A percentile compares a stretch with the other conserved stretches of the same genome.
These are phyloP conservation scores for Auricularia heimuer DNA, from an alignment of 768 basidiomycete genomes.

Conservation along the genomic window DNA sequence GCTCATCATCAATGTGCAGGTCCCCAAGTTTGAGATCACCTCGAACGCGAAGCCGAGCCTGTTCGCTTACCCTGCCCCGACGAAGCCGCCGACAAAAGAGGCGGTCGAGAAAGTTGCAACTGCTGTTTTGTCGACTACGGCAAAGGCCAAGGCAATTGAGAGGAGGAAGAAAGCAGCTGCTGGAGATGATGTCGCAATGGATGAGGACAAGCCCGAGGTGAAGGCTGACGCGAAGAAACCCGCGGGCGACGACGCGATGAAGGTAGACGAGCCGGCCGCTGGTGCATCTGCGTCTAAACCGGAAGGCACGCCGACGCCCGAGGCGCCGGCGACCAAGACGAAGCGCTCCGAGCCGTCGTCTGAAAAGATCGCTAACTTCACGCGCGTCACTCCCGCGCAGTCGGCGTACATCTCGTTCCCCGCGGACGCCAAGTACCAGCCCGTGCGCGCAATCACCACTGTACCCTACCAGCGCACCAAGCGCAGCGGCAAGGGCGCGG, in stretches of 20 bases:
- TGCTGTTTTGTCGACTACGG: slow-evolving; percentile 93
- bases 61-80: slow-evolving; percentile 83
- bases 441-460: slow-evolving; percentile 71
- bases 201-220: slow-evolving; percentile 45
- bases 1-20: slow-evolving; percentile 30
- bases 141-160: slow-evolving; percentile 91
- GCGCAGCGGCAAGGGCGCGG: slow-evolving; percentile 14
- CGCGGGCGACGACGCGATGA: slow-evolving; percentile 57
- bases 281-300: slow-evolving; percentile 20
- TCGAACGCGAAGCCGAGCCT: slow-evolving; percentile 86
- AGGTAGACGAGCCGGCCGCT: slow-evolving; percentile 41
- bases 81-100: slow-evolving; percentile 88
- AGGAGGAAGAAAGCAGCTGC: slow-evolving; percentile 79
- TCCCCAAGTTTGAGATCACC: slow-evolving; percentile 86
- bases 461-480: slow-evolving; percentile 11
- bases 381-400: slow-evolving; percentile 86
- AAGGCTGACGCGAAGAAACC: slow-evolving; percentile 39
- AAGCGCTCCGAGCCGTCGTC: slow-evolving; percentile 67
- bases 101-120: slow-evolving; percentile 84
- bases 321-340: slow-evolving; percentile 29
- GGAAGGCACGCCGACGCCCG: slow-evolving; percentile 24
- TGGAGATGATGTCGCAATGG: slow-evolving; percentile 67
- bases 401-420: slow-evolving; percentile 80
- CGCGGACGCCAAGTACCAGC: slow-evolving; percentile 68
- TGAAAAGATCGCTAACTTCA: slow-evolving; percentile 77